Base-by-base conservation (phyloP, 805 yeast genomes). In the Tetrapisispora phaffii region DNA sequence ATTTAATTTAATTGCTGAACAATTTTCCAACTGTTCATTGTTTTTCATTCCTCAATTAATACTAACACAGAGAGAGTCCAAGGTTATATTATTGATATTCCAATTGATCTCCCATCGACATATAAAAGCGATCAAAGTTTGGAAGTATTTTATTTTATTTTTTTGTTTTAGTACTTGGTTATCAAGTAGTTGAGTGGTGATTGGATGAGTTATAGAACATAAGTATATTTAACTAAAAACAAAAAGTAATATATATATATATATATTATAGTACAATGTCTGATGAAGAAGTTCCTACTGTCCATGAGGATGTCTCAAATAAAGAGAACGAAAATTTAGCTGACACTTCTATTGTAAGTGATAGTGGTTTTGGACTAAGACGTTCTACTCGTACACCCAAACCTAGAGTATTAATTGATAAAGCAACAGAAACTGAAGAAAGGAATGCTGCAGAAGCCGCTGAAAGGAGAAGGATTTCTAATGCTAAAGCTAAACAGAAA, bases 321-420 rank as follows among this genome's bases (percentile, higher is more conserved):
- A 20, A 34, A 20, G 38, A 34, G 21, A 34, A 34, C 21, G 38
- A 34, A n/a, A 19, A 34, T 34, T 10, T 22, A 17, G 23, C 16
- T 13, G 21, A 10, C 20, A 4, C 26, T 6, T 31, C 32, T 10
- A 29, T 29, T 3, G 5, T 28, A 3, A 16, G 24, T 16, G 40
- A 26, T 4, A 24, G 17, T 20, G 21, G 13, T 26, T 20, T 41
- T 7, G 51, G 50, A 23, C 46, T 57, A 15, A 54, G 62, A 45
- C 53, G 61, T 47, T 57, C 61, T 9, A 47, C 49, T 21, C 56
- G 62, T 48, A 54, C 54, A 9, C 52, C 57, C 31, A 57, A 55
- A 45, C 22, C 40, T 21, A 35, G 29, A 22, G 19, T 36, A 4
- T 36, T 36, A 16, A 24, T 36, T 22, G 45, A 42, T n/a, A 31